Conservation (phyloP, 306 rosid species). For the Begonia peltatifolia region DNA sequence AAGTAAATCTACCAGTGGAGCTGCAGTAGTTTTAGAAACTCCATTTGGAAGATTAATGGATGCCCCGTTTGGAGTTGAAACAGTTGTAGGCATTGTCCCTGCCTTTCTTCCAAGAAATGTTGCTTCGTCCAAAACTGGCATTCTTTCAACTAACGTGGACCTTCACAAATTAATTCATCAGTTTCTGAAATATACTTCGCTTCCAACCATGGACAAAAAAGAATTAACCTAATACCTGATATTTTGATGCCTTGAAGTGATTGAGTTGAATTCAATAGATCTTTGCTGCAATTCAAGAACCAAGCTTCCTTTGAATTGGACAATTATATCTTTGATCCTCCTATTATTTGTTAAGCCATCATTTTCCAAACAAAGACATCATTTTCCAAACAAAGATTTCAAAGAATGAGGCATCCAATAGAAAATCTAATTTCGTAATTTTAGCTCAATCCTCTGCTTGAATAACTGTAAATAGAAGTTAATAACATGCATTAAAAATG, state of each 20-base stretch:
- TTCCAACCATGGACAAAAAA: constrained; percentile 1
- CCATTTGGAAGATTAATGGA: constrained; percentile 76
- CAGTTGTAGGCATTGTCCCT: constrained; percentile 43
- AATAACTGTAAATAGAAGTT: too few species aligned
- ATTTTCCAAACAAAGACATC: constrained; percentile 2
- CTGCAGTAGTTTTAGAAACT: constrained; percentile 42
- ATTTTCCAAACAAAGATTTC: neutral
- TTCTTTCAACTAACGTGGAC: constrained; percentile 77
- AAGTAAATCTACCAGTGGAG: constrained; percentile 85
- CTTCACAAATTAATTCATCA: constrained; percentile 30
- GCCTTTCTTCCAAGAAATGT: constrained; percentile 60
- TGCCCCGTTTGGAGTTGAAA: constrained; percentile 40
- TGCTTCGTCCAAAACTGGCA: constrained; percentile 94
- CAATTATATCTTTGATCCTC: constrained; percentile 67
- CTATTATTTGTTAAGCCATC: constrained; percentile 24
- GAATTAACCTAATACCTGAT: constrained; percentile 39
- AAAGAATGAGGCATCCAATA: too few species aligned
- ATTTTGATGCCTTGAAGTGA: constrained; percentile 64
- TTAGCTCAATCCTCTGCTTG: too few species aligned
- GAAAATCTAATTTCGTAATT: too few species aligned
- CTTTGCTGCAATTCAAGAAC: constrained; percentile 98
- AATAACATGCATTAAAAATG: too few species aligned
- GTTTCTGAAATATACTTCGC: constrained; percentile 7
- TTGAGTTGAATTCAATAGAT: constrained; percentile 72
- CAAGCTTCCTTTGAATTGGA: constrained; percentile 73